Percentiles rank a stretch among this genome's conserved stretches.
Evolutionary conservation across 2,329 filamentous ascomycete species (phyloP).

Genomic region (Phialophora macrospora): DNA sequence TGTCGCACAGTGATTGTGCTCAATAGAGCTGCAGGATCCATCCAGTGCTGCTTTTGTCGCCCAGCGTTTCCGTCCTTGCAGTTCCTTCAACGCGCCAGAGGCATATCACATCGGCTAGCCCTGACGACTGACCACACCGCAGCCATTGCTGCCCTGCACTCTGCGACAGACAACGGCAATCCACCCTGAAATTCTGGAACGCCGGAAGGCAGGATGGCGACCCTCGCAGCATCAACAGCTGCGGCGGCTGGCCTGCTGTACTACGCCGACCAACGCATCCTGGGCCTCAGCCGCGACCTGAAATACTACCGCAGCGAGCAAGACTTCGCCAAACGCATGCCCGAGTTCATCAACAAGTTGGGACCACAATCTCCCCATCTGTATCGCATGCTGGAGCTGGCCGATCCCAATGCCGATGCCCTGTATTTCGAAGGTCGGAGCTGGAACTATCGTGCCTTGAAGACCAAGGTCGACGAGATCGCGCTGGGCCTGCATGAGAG

Average conservation of each 20-base stretch:
- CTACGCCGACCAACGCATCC: conserved; percentile 47
- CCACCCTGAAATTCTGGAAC: not conserved
- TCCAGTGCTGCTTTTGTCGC: not conserved
- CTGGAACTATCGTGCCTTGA: conserved; percentile 51
- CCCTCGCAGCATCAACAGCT: conserved; percentile 44
- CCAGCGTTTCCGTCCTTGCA: too few relatives aligned
- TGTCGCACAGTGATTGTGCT: not conserved
- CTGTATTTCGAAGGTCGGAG: conserved; percentile 57
- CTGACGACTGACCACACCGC: not conserved
- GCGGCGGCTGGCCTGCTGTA: conserved; percentile 48
- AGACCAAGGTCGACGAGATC: conserved; percentile 51
- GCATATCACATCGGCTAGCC: not conserved
- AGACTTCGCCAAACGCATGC: conserved; percentile 44
- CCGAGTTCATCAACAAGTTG: conserved; percentile 45
- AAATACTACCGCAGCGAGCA: conserved; percentile 44
- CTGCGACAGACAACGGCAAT: not conserved
- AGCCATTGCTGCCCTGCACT: not conserved
- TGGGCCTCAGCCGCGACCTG: conserved; percentile 50
- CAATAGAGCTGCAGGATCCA: not conserved
- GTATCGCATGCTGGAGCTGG: conserved; percentile 51
- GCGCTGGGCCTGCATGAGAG: conserved; percentile 48
- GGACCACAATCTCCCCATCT: conserved; percentile 48
- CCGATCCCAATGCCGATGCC: conserved; percentile 48
- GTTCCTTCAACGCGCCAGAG: not conserved
- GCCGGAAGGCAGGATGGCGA: conserved; percentile 24